These are phyloP conservation scores for Phytophthora kernoviae DNA, from an alignment of 352 stramenopile genomes.

Conservation along the genomic window DNA sequence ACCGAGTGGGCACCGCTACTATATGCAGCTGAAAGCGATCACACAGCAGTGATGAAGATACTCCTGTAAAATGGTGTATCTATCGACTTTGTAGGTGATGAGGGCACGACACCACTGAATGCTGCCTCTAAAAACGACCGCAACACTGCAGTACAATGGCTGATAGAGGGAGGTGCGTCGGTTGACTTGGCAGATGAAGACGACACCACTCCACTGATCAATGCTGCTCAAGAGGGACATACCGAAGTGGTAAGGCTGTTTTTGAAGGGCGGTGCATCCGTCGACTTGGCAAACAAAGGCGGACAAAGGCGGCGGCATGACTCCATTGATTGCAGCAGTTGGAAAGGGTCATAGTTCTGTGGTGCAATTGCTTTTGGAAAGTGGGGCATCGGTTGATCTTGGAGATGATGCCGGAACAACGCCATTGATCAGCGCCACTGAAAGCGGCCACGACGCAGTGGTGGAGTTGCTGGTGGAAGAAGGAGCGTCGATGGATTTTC, in stretches of 20 bases:
- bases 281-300: not conserved
- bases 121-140: not conserved
- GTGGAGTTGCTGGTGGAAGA: too few species aligned
- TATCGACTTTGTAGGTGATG: not conserved
- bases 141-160: not conserved
- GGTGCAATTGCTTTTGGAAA: not conserved
- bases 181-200: not conserved
- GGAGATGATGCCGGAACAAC: not conserved
- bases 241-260: not conserved
- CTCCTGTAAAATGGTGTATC: not conserved
- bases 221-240: not conserved
- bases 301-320: too few species aligned
- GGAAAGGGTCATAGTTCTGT: not conserved
- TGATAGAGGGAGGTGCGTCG: constrained; percentile 3
- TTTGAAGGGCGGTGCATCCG: not conserved
- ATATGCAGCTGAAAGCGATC: constrained; percentile 2
- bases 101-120: not conserved
- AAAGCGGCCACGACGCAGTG: not conserved
- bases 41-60: not conserved
- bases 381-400: not conserved
- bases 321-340: not conserved
- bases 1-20: constrained; percentile 2
- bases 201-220: not conserved
- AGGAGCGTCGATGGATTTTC: too few species aligned
- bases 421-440: not conserved